phyloP scores from a whole-genome alignment of 768 basidiomycete genomes.

The Hydnomerulius pinastri region DNA sequence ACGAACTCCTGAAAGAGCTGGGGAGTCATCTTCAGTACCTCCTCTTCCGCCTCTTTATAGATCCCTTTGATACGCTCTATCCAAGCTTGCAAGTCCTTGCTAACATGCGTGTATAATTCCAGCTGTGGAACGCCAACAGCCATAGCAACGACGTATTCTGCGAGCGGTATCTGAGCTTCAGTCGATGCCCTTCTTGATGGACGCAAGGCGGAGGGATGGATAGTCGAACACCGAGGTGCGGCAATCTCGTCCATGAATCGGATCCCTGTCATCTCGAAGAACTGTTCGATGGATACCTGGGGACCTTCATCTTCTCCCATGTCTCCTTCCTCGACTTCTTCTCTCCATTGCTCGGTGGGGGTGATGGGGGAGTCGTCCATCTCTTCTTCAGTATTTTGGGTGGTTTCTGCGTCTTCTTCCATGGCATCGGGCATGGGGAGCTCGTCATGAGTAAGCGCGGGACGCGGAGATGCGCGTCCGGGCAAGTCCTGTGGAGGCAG shows the following conservation, averaged over 20 bases:
- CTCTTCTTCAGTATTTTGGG: background rate
- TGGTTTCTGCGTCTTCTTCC: conserved; percentile 11
- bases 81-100: conserved; percentile 71
- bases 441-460: conserved; percentile 3
- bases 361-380: conserved; percentile 4
- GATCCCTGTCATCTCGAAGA: conserved; percentile 77
- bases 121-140: conserved; percentile 74
- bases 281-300: conserved; percentile 77
- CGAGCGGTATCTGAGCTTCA: conserved; percentile 55
- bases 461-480: conserved; percentile 12
- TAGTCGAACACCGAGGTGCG: conserved; percentile 72
- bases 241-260: conserved; percentile 84
- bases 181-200: conserved; percentile 48
- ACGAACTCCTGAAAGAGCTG: conserved; percentile 75
- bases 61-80: conserved; percentile 75
- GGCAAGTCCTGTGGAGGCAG: background rate
- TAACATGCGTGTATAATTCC: conserved; percentile 68
- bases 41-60: conserved; percentile 71
- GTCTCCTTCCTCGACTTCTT: conserved; percentile 42
- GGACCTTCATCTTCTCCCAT: conserved; percentile 48
- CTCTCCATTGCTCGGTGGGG: conserved; percentile 54
- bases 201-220: conserved; percentile 58
- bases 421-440: conserved; percentile 16
- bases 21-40: conserved; percentile 71
- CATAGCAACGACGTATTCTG: conserved; percentile 74